Conservation (phyloP, 257 asterid genomes). For the Solanum clarkiae region DNA sequence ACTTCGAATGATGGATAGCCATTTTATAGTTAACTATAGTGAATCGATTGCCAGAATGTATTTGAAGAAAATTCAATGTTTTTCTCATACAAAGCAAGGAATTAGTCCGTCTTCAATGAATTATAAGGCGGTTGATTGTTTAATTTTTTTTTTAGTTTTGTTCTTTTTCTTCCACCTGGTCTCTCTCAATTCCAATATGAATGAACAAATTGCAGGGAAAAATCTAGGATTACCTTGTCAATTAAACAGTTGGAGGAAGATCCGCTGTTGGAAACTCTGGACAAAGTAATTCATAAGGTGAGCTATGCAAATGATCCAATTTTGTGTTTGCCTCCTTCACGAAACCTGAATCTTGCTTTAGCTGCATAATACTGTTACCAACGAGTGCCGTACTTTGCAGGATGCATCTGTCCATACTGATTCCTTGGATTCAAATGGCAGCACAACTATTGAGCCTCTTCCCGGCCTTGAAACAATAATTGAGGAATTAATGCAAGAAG, state of each 20-base stretch:
- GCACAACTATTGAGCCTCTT: constrained; percentile 65
- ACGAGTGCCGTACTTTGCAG: constrained; percentile 20
- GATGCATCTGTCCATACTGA: constrained; percentile 24
- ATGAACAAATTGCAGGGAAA: constrained; percentile 11
- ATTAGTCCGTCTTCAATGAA: background rate
- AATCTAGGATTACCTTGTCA: constrained; percentile 66
- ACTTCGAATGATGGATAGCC: too few relatives aligned
- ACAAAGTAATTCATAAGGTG: constrained; percentile 93
- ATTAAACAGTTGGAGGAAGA: constrained; percentile 91
- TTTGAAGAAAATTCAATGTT: background rate
- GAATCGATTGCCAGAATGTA: background rate
- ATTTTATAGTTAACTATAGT: background rate
- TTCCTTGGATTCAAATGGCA: constrained; percentile 10
- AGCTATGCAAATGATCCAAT: background rate
- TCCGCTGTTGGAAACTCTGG: constrained; percentile 84
- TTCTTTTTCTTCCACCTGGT: background rate
- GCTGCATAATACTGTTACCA: background rate
- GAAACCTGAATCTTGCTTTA: background rate
- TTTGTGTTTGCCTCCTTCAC: background rate
- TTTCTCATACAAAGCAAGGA: background rate
- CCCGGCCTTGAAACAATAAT: constrained; percentile 74
- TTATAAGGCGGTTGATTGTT: background rate
- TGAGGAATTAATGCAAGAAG: constrained; percentile 75
- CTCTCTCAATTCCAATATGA: background rate
- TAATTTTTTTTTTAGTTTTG: background rate